phyloP scores from a whole-genome alignment of 805 yeast species.

The Ogataea sp. region DNA sequence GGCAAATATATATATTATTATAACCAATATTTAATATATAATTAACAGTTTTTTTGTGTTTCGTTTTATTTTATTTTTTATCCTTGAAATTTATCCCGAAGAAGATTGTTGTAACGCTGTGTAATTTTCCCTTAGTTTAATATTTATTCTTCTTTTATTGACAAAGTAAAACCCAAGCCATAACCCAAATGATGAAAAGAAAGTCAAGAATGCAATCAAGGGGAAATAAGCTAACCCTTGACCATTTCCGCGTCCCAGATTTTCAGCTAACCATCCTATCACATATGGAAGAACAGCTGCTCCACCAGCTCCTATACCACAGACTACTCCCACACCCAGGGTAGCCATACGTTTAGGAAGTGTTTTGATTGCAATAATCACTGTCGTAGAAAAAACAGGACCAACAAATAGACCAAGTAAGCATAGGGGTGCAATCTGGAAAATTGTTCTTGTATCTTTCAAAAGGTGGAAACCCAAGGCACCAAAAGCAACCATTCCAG shows the following conservation, averaged over 20 bases:
- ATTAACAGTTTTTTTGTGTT: too few species aligned
- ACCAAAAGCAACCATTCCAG: constrained; percentile 25
- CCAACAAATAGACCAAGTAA: constrained; percentile 43
- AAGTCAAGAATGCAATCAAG: constrained; percentile 11
- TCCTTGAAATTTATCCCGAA: too few species aligned
- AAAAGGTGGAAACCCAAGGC: constrained; percentile 26
- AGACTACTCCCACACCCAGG: constrained; percentile 63
- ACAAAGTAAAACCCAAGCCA: constrained; percentile 21
- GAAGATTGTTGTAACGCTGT: background rate
- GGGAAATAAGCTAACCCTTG: constrained; percentile 27
- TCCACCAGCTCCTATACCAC: constrained; percentile 79
- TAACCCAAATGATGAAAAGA: constrained; percentile 13
- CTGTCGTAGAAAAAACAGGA: constrained; percentile 59
- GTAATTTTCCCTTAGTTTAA: background rate
- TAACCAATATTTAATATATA: too few species aligned
- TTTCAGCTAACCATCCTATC: constrained; percentile 41
- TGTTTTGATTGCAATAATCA: constrained; percentile 52
- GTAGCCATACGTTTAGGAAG: constrained; percentile 56
- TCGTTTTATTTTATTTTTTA: too few species aligned
- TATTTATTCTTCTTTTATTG: constrained; percentile 6
- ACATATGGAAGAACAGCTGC: constrained; percentile 68
- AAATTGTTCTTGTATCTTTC: constrained; percentile 4
- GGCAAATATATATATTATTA: too few species aligned
- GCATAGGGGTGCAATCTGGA: constrained; percentile 30
- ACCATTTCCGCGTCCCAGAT: constrained; percentile 16